phyloP scores from a whole-genome alignment of 768 basidiomycete genomes.

The Tephrocybe sp. region DNA sequence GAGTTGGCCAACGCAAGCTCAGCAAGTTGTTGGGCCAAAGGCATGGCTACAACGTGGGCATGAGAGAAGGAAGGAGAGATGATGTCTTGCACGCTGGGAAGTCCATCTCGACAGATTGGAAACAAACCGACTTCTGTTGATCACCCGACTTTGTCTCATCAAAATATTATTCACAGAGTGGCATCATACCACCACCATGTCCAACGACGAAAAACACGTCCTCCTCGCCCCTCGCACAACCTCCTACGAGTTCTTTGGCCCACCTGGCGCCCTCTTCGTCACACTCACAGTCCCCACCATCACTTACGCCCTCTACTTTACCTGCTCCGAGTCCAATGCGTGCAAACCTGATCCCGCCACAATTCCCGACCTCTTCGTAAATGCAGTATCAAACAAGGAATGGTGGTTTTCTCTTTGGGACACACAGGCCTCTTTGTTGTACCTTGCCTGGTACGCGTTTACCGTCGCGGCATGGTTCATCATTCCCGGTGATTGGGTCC shows the following conservation, averaged over 20 bases:
- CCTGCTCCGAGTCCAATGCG: constrained; percentile 67
- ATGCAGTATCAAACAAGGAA: constrained; percentile 41
- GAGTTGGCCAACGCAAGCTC: constrained; percentile 67
- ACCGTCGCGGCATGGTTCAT: constrained; percentile 78
- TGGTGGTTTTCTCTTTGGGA: constrained; percentile 87
- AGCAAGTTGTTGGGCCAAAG: constrained; percentile 61
- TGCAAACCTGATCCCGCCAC: constrained; percentile 58
- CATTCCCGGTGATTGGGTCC: constrained; percentile 70
- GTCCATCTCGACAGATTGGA: constrained; percentile 12
- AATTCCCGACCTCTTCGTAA: constrained; percentile 41
- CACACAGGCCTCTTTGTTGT: constrained; percentile 68
- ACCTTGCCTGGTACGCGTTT: constrained; percentile 90
- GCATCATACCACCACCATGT: constrained; percentile 23
- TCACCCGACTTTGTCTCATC: constrained; percentile 15
- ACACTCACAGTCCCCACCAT: constrained; percentile 67
- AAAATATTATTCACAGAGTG: constrained; percentile 12
- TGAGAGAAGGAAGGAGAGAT: constrained; percentile 8
- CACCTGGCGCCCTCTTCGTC: constrained; percentile 71
- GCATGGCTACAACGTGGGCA: constrained; percentile 30
- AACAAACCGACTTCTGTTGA: too few species aligned
- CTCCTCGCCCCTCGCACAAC: constrained; percentile 67
- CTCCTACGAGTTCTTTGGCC: constrained; percentile 80
- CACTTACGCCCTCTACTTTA: constrained; percentile 75
- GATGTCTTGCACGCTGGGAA: neutral
- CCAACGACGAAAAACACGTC: constrained; percentile 11